phyloP scores from a whole-genome alignment of 345 rosid genomes.

The Eucalyptus regnans region DNA sequence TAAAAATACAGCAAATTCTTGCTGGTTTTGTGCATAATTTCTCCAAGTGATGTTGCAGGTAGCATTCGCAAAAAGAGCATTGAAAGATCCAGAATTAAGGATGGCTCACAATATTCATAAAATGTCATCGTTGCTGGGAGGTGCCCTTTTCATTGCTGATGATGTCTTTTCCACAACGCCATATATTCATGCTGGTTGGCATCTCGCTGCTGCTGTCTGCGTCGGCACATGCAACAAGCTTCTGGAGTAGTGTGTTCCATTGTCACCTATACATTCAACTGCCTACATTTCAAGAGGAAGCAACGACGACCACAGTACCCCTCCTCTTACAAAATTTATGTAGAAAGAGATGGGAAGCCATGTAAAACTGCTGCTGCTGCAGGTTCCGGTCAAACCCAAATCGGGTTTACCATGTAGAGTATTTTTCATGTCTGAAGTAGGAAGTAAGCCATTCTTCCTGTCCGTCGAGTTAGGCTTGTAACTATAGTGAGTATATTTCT shows the following conservation, averaged over 20 bases:
- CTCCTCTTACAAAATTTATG: background rate
- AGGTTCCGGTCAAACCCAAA: background rate
- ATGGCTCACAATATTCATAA: slow-evolving; percentile 71
- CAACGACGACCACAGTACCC: background rate
- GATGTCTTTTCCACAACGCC: slow-evolving; percentile 68
- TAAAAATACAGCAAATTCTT: background rate
- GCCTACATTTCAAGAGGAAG: background rate
- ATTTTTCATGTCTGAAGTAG: background rate
- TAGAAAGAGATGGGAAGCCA: background rate
- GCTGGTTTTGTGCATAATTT: background rate
- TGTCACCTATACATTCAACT: too few species aligned
- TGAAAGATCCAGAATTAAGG: slow-evolving; percentile 72
- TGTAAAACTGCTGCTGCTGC: background rate
- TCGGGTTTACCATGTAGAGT: background rate
- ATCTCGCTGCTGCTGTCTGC: slow-evolving; percentile 93
- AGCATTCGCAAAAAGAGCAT: slow-evolving; percentile 70
- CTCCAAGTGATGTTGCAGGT: slow-evolving; percentile 21
- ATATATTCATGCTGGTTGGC: slow-evolving; percentile 94
- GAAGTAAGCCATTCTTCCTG: background rate
- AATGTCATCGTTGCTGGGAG: slow-evolving; percentile 79
- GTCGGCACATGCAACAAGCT: slow-evolving; percentile 89
- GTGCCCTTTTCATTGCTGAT: slow-evolving; percentile 80
- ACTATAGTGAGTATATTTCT: background rate
- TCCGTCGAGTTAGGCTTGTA: background rate
- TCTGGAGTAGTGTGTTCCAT: slow-evolving; percentile 40